Evolutionary conservation across 495 filamentous ascomycete genomes (phyloP).

Genomic region (Aspergillus nanangensis): DNA sequence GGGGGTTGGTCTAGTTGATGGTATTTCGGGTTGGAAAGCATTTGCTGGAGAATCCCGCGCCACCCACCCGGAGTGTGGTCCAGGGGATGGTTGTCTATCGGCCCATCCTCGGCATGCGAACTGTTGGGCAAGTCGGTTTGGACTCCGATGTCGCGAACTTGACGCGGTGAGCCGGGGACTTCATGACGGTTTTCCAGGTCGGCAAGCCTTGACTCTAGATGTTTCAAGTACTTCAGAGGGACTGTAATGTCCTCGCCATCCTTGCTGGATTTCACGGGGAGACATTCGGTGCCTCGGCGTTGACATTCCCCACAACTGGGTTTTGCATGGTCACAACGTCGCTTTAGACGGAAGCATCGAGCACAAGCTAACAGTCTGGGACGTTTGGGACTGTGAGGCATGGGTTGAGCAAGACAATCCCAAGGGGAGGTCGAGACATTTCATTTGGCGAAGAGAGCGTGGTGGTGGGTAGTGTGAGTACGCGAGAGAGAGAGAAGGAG

Average conservation of each 20-base stretch:
- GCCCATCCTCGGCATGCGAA: neutral
- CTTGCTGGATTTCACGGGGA: slow-evolving; percentile 24
- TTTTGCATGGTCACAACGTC: slow-evolving; percentile 32
- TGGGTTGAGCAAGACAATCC: slow-evolving; percentile 21
- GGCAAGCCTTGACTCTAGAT: slow-evolving; percentile 22
- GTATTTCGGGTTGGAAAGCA: neutral
- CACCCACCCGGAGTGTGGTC: neutral
- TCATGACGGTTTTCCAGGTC: slow-evolving; percentile 20
- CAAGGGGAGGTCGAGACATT: neutral
- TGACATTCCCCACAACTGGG: slow-evolving; percentile 29
- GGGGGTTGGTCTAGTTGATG: neutral
- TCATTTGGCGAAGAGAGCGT: too few species aligned
- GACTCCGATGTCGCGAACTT: slow-evolving; percentile 21
- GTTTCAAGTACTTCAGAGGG: slow-evolving; percentile 26
- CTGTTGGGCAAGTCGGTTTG: slow-evolving; percentile 21
- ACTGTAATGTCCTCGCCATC: slow-evolving; percentile 27
- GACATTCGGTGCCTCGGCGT: slow-evolving; percentile 28
- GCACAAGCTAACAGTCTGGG: slow-evolving; percentile 19
- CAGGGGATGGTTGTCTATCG: neutral
- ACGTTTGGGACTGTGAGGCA: slow-evolving; percentile 1
- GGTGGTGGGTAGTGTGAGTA: too few species aligned
- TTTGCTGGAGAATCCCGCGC: neutral
- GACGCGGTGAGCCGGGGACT: too few species aligned
- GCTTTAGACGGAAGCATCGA: slow-evolving; percentile 31
- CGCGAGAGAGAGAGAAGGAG: too few species aligned